A percentile compares a stretch with the other conserved stretches of the same genome.
These are phyloP conservation scores for Psilocybe azurescens DNA, from an alignment of 768 basidiomycete species.

Conservation along the genomic window DNA sequence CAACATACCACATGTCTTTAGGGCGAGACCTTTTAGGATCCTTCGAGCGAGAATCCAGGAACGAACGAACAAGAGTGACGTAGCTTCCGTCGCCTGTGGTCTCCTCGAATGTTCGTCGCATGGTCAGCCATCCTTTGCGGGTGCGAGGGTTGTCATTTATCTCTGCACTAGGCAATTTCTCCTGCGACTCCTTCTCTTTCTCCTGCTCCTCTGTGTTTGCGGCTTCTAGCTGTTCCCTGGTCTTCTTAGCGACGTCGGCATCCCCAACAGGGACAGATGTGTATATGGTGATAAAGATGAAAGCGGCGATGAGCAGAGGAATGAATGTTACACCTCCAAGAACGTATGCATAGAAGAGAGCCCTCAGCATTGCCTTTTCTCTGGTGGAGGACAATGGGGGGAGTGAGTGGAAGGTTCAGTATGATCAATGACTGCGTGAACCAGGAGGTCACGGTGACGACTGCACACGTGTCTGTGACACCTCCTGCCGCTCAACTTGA, in stretches of 20 bases:
- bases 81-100: conserved; percentile 67
- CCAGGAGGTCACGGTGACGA: conserved; percentile 20
- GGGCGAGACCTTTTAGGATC: conserved; percentile 85
- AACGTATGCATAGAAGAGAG: conserved; percentile 83
- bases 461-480: conserved; percentile 26
- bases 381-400: conserved; percentile 16
- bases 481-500: too few species aligned
- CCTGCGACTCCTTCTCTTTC: conserved; percentile 30
- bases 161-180: conserved; percentile 37
- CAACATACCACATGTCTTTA: conserved; percentile 93
- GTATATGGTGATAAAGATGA: conserved; percentile 72
- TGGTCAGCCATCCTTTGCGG: conserved; percentile 83
- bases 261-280: conserved; percentile 84
- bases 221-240: conserved; percentile 35
- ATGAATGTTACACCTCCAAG: conserved; percentile 91
- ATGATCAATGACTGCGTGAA: conserved; percentile 1
- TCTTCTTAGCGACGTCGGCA: conserved; percentile 48
- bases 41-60: conserved; percentile 82
- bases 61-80: conserved; percentile 79
- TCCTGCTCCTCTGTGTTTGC: conserved; percentile 33
- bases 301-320: conserved; percentile 68
- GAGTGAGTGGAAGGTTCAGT: conserved; percentile 9
- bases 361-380: conserved; percentile 62
- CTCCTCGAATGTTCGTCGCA: conserved; percentile 82
- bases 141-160: conserved; percentile 65